Evolutionary conservation across 495 filamentous ascomycete genomes (phyloP), one percentile per base, ranked within the genome.

Genomic region (Penicillium lividum): DNA sequence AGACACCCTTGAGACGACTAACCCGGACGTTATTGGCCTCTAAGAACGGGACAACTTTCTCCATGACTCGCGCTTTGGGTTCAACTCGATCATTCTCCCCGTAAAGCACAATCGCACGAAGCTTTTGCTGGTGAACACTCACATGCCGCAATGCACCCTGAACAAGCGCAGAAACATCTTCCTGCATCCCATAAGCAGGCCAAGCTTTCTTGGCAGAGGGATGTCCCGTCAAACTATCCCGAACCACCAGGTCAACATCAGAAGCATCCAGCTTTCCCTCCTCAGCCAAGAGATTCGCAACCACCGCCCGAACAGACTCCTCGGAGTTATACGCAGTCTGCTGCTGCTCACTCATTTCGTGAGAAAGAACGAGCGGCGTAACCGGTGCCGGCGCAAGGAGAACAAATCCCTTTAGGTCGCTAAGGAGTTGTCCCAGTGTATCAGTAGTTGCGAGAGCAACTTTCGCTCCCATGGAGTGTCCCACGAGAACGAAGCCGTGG

Each of bases 391-490:
- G 72, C 2, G 69, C 72, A 15, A 78, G 53, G 0, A 80, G 58
- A 0, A 76, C 67, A 0, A 80, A 29, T 2, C 74, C 77, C 51
- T 59, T 70, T 0, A 58, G 42, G 7, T 18, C 1, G 3, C 66
- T 55, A 5, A 65, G 47, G 8, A 62, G 10, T 0, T n/a, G 1
- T 0, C 58, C n/a, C 25, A 68, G 48, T 11, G 43, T 11, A 8
- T 60, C 58, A 0, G 72, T 60, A 25, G 71, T 62, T 22, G 69
- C 65, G 8, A 75, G 63, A 3, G 73, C 68, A n/a, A 78, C 68
- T 54, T 77, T 78, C 7, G 68, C 74, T 18, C 76, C 74, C 76
- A 79, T 78, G 0, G 77, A 79, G 57, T 75, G 76, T 4, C 73
- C 75, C 16, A 76, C 58, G 2, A 79, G 58, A 7, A 79, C 51